Evolutionary conservation across 495 filamentous ascomycete species (phyloP), one percentile per base, ranked within the genome.

Genomic region (Penicillium simplicissimum): DNA sequence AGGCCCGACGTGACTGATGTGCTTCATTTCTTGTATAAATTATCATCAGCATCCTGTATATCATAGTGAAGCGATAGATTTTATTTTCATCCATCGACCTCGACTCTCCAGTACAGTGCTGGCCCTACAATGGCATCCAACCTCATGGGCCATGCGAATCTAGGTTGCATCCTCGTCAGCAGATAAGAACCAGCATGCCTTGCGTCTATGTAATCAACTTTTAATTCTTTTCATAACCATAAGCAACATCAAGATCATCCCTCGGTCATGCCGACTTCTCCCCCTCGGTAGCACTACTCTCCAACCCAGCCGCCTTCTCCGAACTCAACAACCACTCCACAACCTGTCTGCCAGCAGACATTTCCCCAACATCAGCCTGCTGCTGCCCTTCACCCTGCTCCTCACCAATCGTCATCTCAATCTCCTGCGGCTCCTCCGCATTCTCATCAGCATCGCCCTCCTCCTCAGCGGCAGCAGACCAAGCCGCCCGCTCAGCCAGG

Each of bases 401-500:
- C 52, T 66, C 71, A 4, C 68, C 71, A 69, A 70, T 57, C 34
- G 67, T 67, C 58, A 69, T 64, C 65, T 75, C 72, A 33, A 66
- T 70, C 59, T 72, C 71, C 57, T 76, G 65, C 10, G 40, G 63
- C 49, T 66, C 53, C 11, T 60, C 59, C 31, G 68, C 68, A 40
- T 62, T 62, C 42, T 58, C 62, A 51, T 57, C 62, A 6, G 40
- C 60, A 21, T 62, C 57, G 45, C 51, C 69, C n/a, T 65, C 67
- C 33, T 72, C 67, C 43, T 72, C 67, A 17, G 64, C 69, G 54
- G 67, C 60, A 40, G 67, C 62, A 49, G 63, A 64, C 78, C 78
- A 81, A 43, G 77, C 77, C 31, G 75, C 87, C 52, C 89, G 78
- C 75, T 93, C 90, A 4, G 94, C 94, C 67, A 96, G 84, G 70